Percentiles rank a stretch among this genome's conserved stretches.
Evolutionary conservation across 257 asterid genomes (phyloP).

Genomic region (Solanum chaucha): DNA sequence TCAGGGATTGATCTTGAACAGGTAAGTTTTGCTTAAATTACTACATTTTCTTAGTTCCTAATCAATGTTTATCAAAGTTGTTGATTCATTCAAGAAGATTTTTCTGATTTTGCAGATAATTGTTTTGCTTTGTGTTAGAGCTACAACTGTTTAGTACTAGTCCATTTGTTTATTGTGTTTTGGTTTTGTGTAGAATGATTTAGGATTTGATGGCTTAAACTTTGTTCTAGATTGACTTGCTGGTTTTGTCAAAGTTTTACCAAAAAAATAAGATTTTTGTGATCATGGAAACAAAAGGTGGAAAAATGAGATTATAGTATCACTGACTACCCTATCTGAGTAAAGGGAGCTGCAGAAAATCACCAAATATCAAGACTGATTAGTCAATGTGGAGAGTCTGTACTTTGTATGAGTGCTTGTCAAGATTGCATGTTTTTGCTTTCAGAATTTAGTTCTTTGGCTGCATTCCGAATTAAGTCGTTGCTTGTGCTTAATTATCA

Average conservation of each 20-base stretch:
- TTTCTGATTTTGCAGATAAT: neutral
- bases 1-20: conserved; percentile 69
- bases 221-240: neutral
- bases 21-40: conserved; percentile 28
- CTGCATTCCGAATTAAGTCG: neutral
- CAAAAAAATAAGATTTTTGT: too few species aligned
- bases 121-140: neutral
- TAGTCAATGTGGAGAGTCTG: neutral
- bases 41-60: neutral
- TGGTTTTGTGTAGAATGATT: neutral
- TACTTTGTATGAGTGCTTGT: neutral
- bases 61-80: neutral
- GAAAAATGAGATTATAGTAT: neutral
- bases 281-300: neutral
- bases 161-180: neutral
- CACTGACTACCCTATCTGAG: neutral
- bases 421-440: neutral
- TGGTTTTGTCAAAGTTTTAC: neutral
- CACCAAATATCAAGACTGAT: neutral
- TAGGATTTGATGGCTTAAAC: neutral
- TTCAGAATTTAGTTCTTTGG: neutral
- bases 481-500: neutral
- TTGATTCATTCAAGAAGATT: neutral
- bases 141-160: neutral
- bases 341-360: neutral